Conservation (phyloP, 1,139 yeast species). For the Kodamaea alishanica region DNA sequence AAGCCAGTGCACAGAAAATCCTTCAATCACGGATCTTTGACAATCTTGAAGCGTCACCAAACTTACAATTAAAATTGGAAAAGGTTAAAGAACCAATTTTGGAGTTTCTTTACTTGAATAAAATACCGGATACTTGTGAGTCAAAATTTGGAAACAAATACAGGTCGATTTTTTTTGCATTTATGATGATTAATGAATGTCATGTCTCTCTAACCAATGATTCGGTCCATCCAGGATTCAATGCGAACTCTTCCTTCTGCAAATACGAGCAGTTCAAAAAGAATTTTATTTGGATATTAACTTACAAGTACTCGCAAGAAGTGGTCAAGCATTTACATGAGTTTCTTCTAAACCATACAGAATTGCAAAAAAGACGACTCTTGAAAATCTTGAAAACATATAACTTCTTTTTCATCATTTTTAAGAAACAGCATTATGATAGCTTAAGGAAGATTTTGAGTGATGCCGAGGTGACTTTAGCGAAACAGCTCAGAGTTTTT, state of each 20-base stretch:
- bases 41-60: not conserved
- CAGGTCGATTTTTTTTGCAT: conserved; percentile 9
- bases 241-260: conserved; percentile 17
- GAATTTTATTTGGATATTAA: conserved; percentile 22
- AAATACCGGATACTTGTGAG: too few species aligned
- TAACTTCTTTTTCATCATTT: conserved; percentile 10
- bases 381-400: conserved; percentile 9
- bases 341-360: not conserved
- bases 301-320: conserved; percentile 18
- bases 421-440: conserved; percentile 11
- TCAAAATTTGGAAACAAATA: not conserved
- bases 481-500: conserved; percentile 5
- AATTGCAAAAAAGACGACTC: conserved; percentile 1
- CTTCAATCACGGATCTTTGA: too few species aligned
- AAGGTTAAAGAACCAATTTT: not conserved
- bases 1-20: too few species aligned
- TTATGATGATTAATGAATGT: conserved; percentile 25
- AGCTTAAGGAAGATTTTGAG: conserved; percentile 9
- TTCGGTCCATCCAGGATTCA: conserved; percentile 28
- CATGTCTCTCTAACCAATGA: conserved; percentile 11
- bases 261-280: conserved; percentile 6
- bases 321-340: conserved; percentile 13
- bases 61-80: not conserved
- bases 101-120: too few species aligned
- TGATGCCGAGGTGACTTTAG: conserved; percentile 9